These are phyloP conservation scores for Tetrahymena malaccensis DNA, from an alignment of 73 alveolate genomes.

Conservation along the genomic window DNA sequence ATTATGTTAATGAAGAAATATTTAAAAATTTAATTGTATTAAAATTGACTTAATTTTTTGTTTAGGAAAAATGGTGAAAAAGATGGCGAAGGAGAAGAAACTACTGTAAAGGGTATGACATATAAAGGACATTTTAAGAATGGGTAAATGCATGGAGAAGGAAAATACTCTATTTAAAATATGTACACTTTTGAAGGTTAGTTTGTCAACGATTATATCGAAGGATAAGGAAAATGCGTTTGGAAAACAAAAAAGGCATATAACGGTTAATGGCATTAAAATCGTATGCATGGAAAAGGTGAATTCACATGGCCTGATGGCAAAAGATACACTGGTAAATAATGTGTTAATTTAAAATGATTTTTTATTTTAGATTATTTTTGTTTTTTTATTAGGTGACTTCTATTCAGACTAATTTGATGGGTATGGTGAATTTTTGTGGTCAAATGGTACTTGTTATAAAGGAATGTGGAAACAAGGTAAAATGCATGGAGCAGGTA, in stretches of 20 bases:
- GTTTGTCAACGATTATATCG: slow-evolving; percentile 16
- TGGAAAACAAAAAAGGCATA: slow-evolving; percentile 38
- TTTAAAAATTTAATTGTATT: no score
- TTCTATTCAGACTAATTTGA: slow-evolving; percentile 38
- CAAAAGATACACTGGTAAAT: slow-evolving; percentile 27
- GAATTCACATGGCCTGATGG: slow-evolving; percentile 61
- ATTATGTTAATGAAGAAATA: no score
- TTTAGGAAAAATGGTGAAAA: neutral
- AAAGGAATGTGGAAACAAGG: slow-evolving; percentile 61
- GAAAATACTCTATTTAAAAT: neutral
- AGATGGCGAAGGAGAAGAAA: neutral
- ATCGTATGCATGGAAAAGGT: slow-evolving; percentile 50
- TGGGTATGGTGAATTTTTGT: slow-evolving; percentile 55
- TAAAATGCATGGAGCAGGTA: slow-evolving; percentile 56
- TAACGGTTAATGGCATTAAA: slow-evolving; percentile 26
- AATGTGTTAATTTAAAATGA: neutral
- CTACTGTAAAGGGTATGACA: neutral
- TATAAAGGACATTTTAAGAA: neutral
- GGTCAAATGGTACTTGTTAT: slow-evolving; percentile 53
- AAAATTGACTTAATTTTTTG: no score
- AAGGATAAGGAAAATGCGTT: slow-evolving; percentile 15
- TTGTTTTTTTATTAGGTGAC: slow-evolving; percentile 1
- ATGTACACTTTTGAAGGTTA: slow-evolving; percentile 1
- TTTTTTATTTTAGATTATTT: neutral
- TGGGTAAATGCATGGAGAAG: neutral